Percentiles rank a stretch among this genome's conserved stretches.
Evolutionary conservation across 352 stramenopile genomes (phyloP).

Genomic region (Phytophthora foliorum): DNA sequence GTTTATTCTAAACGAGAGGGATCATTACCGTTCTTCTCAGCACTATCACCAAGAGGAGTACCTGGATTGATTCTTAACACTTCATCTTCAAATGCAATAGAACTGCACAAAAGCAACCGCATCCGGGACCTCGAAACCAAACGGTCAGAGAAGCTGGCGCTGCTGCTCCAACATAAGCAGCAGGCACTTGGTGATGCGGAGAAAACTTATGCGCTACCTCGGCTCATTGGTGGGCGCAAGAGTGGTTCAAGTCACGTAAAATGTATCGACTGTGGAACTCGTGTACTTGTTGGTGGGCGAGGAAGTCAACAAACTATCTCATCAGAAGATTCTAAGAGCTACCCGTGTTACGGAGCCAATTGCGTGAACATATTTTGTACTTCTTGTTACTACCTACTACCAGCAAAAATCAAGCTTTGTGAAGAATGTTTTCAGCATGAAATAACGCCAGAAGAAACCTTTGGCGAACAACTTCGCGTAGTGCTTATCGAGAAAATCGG

Average conservation of each 20-base stretch:
- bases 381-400: slow-evolving; percentile 57
- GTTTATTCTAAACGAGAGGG: slow-evolving; percentile 17
- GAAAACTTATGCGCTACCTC: slow-evolving; percentile 59
- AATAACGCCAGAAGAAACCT: slow-evolving; percentile 45
- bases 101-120: slow-evolving; percentile 59
- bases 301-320: slow-evolving; percentile 3
- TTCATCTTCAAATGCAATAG: slow-evolving; percentile 14
- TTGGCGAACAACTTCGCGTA: slow-evolving; percentile 70
- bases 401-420: slow-evolving; percentile 63
- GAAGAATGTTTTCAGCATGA: slow-evolving; percentile 86
- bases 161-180: slow-evolving; percentile 69
- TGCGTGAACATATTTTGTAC: slow-evolving; percentile 75
- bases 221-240: slow-evolving; percentile 80
- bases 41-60: slow-evolving; percentile 8
- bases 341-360: slow-evolving; percentile 58
- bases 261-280: slow-evolving; percentile 65
- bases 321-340: slow-evolving; percentile 9
- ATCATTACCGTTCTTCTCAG: slow-evolving; percentile 9
- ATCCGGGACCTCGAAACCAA: slow-evolving; percentile 78
- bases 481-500: slow-evolving; percentile 78
- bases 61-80: slow-evolving; percentile 9
- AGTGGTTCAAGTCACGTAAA: slow-evolving; percentile 64
- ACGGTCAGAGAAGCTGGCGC: slow-evolving; percentile 44
- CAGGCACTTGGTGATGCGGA: slow-evolving; percentile 63
- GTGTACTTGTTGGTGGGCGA: slow-evolving; percentile 51